These are phyloP conservation scores for Schizophyllum amplum DNA, from an alignment of 1,284 basidiomycete genomes.

Conservation along the genomic window DNA sequence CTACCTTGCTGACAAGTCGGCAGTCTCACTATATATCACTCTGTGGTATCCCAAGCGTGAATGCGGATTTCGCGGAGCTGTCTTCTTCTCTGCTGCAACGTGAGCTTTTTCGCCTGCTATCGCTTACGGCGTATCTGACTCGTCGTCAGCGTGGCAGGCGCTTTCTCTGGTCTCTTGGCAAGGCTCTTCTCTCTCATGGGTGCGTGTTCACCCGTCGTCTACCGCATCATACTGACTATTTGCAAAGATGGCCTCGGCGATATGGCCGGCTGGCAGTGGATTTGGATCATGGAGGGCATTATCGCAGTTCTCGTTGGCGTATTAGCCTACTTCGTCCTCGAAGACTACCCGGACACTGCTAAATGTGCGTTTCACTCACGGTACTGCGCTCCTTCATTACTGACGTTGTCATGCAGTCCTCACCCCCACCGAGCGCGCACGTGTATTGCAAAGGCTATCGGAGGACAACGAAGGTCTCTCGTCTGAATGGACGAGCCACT, in stretches of 20 bases:
- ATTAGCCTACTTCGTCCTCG: constrained; percentile 33
- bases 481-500: not conserved
- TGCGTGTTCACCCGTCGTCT: not conserved
- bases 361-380: constrained; percentile 9
- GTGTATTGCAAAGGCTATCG: not conserved
- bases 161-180: not conserved
- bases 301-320: constrained; percentile 30
- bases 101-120: too few relatives aligned
- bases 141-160: not conserved
- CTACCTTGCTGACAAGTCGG: too few relatives aligned
- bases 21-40: not conserved
- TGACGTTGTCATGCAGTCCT: constrained; percentile 11
- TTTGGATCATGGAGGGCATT: constrained; percentile 34
- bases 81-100: not conserved
- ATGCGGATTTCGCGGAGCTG: not conserved
- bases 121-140: too few relatives aligned
- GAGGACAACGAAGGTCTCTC: not conserved
- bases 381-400: constrained; percentile 21
- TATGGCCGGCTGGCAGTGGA: constrained; percentile 35
- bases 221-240: not conserved
- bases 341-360: constrained; percentile 25
- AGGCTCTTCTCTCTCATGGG: not conserved
- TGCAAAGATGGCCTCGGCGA: constrained; percentile 13
- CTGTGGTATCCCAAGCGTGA: not conserved
- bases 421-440: not conserved